Base-by-base conservation (phyloP, 805 yeast species). In the Schwanniomyces sp. region DNA sequence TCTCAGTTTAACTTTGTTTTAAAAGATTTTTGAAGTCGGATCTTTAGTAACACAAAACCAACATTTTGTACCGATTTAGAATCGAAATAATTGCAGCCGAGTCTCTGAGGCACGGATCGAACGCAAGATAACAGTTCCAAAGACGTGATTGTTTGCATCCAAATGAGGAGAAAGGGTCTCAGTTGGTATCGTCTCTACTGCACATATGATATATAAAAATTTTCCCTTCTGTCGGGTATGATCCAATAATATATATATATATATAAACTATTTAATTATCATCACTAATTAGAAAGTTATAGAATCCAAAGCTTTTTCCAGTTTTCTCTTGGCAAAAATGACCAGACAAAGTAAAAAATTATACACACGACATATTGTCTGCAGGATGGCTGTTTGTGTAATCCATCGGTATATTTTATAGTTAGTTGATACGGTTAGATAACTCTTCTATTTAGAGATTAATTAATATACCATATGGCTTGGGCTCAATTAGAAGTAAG, bases 401-500 rank as follows among this genome's bases (percentile, higher is more conserved):
- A 32, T 32, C 21, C 21, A 32, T 32, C 36, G 36, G 36, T 17
- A 14, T 32, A 14, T 32, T 32, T 32, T 30, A 32, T 5, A 5
- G 14, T 18, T 7, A 32, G 4, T 32, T 14, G 36, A 21, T 32
- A 18, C 17, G 21, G 17, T 14, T 32, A 32, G 36, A 14, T 14
- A 14, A 14, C 17, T 14, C 17, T 18, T 32, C 17, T 32, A 17
- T 32, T 16, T 16, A 32, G 9, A 14, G 36, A 32, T 32, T 10
- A 7, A 7, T 16, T 18, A 32, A 16, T 32, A 16, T 32, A 32
- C 36, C 36, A 16, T 34, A 61, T 61, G 66, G 61, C 56, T 49
- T 67, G 72, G 72, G 56, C 62, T 36, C 69, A 66, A 51, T 53
- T 67, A 46, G 68, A 66, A 55, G 70, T 66, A 64, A 50, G 71